A percentile compares a stretch with the other conserved stretches of the same genome.
Conservation (phyloP, 1,139 yeast genomes). For the Yamadazyma friedrichii region DNA sequence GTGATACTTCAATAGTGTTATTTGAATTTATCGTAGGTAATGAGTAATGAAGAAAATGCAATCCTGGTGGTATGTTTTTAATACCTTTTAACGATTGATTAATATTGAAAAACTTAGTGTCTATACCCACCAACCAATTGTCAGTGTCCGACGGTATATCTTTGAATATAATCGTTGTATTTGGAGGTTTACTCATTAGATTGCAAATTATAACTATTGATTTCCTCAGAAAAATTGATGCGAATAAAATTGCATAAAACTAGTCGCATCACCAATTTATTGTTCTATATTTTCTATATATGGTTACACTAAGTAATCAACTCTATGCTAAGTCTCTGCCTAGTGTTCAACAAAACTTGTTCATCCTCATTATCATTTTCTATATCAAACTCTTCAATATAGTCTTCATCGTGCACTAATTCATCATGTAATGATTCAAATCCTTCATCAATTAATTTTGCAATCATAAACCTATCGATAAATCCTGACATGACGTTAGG, state of each 20-base stretch:
- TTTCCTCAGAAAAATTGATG: no score
- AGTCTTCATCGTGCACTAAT: slow-evolving; percentile 5
- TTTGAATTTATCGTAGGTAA: slow-evolving; percentile 14
- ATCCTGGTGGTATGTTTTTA: slow-evolving; percentile 26
- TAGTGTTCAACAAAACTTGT: slow-evolving; percentile 5
- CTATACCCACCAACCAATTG: slow-evolving; percentile 28
- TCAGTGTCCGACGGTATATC: slow-evolving; percentile 18
- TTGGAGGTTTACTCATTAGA: slow-evolving; percentile 23
- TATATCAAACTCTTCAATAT: slow-evolving; percentile 16
- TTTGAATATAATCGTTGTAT: slow-evolving; percentile 20
- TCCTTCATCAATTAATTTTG: slow-evolving; percentile 29
- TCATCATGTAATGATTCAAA: slow-evolving; percentile 24
- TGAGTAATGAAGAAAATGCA: slow-evolving; percentile 30
- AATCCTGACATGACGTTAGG: slow-evolving; percentile 35
- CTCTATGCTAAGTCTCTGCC: slow-evolving; percentile 27
- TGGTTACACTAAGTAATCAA: slow-evolving; percentile 11
- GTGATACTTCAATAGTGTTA: slow-evolving; percentile 3
- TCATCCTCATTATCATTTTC: slow-evolving; percentile 12
- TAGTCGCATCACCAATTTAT: neutral
- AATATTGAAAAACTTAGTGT: slow-evolving; percentile 26
- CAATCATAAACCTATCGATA: slow-evolving; percentile 39
- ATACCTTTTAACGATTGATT: slow-evolving; percentile 24
- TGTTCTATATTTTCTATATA: neutral
- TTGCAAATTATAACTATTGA: slow-evolving; percentile 1
- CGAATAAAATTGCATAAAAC: neutral